Conservation (phyloP, 2,329 filamentous ascomycete genomes). For the Rhinocladiella similis region DNA sequence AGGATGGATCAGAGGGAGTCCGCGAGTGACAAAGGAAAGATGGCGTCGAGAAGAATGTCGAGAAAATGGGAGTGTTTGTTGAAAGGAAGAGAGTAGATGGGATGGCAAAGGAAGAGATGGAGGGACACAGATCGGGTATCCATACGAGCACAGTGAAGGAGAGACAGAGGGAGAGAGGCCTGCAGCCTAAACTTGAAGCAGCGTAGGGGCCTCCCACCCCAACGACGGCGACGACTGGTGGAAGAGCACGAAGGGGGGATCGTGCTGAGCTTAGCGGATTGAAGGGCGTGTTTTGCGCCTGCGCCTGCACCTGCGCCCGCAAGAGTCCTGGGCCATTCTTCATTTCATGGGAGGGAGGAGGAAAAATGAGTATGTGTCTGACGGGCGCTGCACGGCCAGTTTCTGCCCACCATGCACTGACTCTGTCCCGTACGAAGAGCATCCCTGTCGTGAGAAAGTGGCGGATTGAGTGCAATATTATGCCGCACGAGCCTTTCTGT, state of each 20-base stretch:
- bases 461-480: too few relatives aligned
- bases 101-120: slow-evolving; percentile 7
- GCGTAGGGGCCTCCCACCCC: neutral
- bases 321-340: too few relatives aligned
- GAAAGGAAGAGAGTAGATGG: slow-evolving; percentile 9
- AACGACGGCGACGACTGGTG: neutral
- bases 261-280: neutral
- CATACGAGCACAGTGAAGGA: neutral
- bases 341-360: too few relatives aligned
- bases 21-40: slow-evolving; percentile 4
- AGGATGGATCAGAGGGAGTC: neutral
- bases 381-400: too few relatives aligned
- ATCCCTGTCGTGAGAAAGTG: too few relatives aligned
- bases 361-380: too few relatives aligned
- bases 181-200: neutral
- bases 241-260: neutral
- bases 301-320: neutral
- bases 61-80: neutral
- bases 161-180: neutral
- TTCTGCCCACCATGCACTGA: too few relatives aligned
- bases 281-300: neutral
- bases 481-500: too few relatives aligned
- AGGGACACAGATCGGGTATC: slow-evolving; percentile 13
- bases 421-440: too few relatives aligned
- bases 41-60: neutral